These are phyloP conservation scores for Aspergillus persii DNA, from an alignment of 2,329 filamentous ascomycete species.

Conservation along the genomic window DNA sequence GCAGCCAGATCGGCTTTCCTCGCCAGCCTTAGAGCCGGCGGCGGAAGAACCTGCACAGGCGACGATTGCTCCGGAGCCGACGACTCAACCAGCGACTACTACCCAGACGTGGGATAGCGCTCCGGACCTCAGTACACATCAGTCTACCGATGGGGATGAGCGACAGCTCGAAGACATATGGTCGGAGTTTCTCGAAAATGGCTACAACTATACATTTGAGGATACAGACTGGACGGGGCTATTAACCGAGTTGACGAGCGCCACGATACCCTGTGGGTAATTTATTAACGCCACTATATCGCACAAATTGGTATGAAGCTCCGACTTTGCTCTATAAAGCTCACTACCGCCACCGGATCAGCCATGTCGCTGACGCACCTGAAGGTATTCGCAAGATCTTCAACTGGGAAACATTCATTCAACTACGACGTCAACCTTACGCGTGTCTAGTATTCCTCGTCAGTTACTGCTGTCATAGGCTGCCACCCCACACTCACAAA, in stretches of 20 bases:
- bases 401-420: conserved; percentile 5
- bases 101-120: not conserved
- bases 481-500: conserved; percentile 47
- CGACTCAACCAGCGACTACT: not conserved
- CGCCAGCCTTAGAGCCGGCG: not conserved
- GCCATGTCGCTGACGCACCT: not conserved
- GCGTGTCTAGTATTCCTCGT: conserved; percentile 29
- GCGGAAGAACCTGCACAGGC: not conserved
- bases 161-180: conserved; percentile 31
- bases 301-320: not conserved
- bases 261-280: conserved; percentile 18
- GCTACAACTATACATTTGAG: conserved; percentile 20
- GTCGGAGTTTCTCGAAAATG: conserved; percentile 30
- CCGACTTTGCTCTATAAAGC: not conserved
- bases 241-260: conserved; percentile 28
- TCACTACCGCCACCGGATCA: not conserved
- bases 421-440: conserved; percentile 28
- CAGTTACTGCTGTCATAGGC: not conserved
- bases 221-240: conserved; percentile 31
- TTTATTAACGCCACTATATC: not conserved
- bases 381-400: no score
- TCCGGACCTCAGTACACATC: not conserved
- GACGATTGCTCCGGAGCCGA: not conserved
- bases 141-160: not conserved
- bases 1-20: not conserved